These are phyloP conservation scores for Talaromyces borbonicus DNA, from an alignment of 495 filamentous ascomycete species.

Conservation along the genomic window DNA sequence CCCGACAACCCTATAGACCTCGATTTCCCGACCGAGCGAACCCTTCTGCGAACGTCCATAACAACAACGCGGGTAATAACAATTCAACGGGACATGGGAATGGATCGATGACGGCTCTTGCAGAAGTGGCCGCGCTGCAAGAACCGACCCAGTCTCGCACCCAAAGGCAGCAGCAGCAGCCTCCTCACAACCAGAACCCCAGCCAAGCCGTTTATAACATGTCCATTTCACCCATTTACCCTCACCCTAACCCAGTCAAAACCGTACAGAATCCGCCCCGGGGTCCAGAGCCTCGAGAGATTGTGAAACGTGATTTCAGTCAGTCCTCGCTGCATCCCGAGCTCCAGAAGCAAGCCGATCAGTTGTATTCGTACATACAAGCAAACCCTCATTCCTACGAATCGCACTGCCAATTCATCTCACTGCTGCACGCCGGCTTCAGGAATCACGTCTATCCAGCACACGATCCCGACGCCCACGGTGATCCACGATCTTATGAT, in stretches of 20 bases:
- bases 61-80: too few relatives aligned
- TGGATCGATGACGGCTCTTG: slow-evolving; percentile 52
- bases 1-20: slow-evolving; percentile 31
- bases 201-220: slow-evolving; percentile 30
- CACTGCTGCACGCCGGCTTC: slow-evolving; percentile 54
- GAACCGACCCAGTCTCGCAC: slow-evolving; percentile 44
- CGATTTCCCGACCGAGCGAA: slow-evolving; percentile 21
- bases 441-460: slow-evolving; percentile 43
- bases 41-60: slow-evolving; percentile 8
- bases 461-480: slow-evolving; percentile 35
- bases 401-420: slow-evolving; percentile 53
- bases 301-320: slow-evolving; percentile 37
- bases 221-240: slow-evolving; percentile 37
- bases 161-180: slow-evolving; percentile 27
- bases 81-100: slow-evolving; percentile 24
- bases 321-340: slow-evolving; percentile 42
- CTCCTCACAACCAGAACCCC: slow-evolving; percentile 7
- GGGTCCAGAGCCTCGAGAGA: slow-evolving; percentile 32
- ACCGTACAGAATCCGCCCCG: slow-evolving; percentile 44
- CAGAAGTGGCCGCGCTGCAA: slow-evolving; percentile 58
- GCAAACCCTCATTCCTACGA: slow-evolving; percentile 57
- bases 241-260: slow-evolving; percentile 32
- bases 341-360: slow-evolving; percentile 43
- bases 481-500: slow-evolving; percentile 43
- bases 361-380: slow-evolving; percentile 43